Evolutionary conservation across 1,284 basidiomycete genomes (phyloP).

Genomic region (Rhodotorula sp.): DNA sequence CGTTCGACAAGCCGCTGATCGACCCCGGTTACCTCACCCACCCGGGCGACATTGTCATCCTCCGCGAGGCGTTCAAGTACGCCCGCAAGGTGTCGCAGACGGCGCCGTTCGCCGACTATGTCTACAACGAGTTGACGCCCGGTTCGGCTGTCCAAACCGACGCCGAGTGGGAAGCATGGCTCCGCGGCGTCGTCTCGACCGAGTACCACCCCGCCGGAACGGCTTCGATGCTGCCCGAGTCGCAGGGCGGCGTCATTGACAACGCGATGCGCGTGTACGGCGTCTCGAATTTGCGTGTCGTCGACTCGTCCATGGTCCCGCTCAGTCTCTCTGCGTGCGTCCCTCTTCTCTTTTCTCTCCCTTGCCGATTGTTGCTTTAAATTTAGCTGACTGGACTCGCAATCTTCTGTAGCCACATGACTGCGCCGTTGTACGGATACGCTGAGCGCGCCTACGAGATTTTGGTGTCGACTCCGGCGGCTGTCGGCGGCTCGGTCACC

Average conservation of each 20-base stretch:
- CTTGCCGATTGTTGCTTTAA: neutral
- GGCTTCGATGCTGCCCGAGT: slow-evolving; percentile 70
- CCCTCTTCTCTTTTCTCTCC: neutral
- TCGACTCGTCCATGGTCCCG: slow-evolving; percentile 48
- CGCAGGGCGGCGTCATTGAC: slow-evolving; percentile 74
- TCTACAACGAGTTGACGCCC: slow-evolving; percentile 40
- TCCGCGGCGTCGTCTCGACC: slow-evolving; percentile 34
- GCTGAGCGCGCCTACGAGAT: slow-evolving; percentile 33
- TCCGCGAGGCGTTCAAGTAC: slow-evolving; percentile 63
- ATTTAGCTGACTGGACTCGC: neutral
- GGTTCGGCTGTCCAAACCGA: slow-evolving; percentile 38
- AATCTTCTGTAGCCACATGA: neutral
- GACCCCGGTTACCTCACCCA: slow-evolving; percentile 62
- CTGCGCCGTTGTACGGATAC: slow-evolving; percentile 30
- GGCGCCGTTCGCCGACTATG: slow-evolving; percentile 36
- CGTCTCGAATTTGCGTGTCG: slow-evolving; percentile 61
- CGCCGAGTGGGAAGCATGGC: slow-evolving; percentile 42
- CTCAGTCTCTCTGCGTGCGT: slow-evolving; percentile 23
- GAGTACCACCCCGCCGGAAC: slow-evolving; percentile 43
- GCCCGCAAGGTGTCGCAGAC: slow-evolving; percentile 44
- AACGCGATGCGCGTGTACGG: slow-evolving; percentile 66
- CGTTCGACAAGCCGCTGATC: slow-evolving; percentile 61
- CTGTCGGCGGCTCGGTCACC: slow-evolving; percentile 12
- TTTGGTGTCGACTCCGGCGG: slow-evolving; percentile 12
- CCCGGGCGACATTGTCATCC: slow-evolving; percentile 56